Evolutionary conservation across 176 grass and related monocot genomes (phyloP), one percentile per base, ranked within the genome.

Genomic region (Eragrostis curvula): DNA sequence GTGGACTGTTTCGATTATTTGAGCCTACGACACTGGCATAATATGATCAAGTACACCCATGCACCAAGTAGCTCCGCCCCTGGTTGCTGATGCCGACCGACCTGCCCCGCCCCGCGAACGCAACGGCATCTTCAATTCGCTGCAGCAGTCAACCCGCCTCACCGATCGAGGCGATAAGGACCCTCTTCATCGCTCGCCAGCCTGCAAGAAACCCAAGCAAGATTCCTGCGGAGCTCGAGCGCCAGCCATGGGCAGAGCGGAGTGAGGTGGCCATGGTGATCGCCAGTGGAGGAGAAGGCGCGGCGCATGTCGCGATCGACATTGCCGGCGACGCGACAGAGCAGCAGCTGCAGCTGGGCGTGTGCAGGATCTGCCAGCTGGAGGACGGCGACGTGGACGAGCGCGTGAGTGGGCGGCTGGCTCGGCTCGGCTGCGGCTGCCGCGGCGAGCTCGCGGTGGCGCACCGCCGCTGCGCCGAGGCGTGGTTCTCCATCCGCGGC

Each of bases 401-500:
- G 72, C 78, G 32, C 27, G 45, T 85, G 64, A 39, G 71, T 28
- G 81, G 85, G 55, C 43, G 74, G 71, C 63, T 93, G 47, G 80
- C 91, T 21, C 71, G 65, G 45, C 88, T 93, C 16, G 94, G 94
- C 29, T 97, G 91, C 80, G 77, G 88, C 11, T 97, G 88, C 94
- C 90, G 89, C 47, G 90, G 89, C n/a, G 94, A 90, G 49, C 86
- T 93, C 9, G 90, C 65, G 65, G 51, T 77, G 71, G 88, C 88
- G 65, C 94, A 93, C 81, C 79, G 73, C 1, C 90, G 80, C 21
- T 96, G 94, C 71, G 91, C 94, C 41, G 88, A 91, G 86, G 84
- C 88, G 25, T 97, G 94, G 94, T 97, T 97, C 80, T 87, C 53
- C 77, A 40, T 91, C n/a, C 90, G 78, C 67, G 94, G 94, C 44